Percentiles rank a stretch among this genome's conserved stretches.
phyloP scores from a whole-genome alignment of 1,139 yeast genomes.

The Debaryomyces coudertii region DNA sequence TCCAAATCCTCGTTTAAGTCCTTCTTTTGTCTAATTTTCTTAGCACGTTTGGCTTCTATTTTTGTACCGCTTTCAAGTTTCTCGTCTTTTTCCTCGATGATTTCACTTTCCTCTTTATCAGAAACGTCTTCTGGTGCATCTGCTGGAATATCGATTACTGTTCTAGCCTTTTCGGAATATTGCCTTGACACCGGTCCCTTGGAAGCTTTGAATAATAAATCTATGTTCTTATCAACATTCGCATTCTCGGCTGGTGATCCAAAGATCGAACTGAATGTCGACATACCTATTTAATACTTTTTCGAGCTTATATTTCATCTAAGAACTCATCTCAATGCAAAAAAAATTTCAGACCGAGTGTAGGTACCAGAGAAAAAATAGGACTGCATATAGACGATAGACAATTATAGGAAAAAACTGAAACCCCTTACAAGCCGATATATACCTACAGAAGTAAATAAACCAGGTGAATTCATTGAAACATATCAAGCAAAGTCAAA shows the following conservation, averaged over 20 bases:
- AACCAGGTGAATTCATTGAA: constrained; percentile 1
- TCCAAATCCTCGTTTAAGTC: constrained; percentile 53
- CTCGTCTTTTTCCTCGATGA: constrained; percentile 18
- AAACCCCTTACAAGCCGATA: neutral
- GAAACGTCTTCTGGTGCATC: constrained; percentile 11
- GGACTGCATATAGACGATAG: neutral
- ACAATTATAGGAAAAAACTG: neutral
- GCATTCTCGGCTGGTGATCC: constrained; percentile 25
- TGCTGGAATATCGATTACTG: constrained; percentile 25
- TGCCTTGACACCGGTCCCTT: constrained; percentile 42
- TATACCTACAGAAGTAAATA: neutral
- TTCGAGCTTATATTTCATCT: neutral
- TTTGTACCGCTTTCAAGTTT: constrained; percentile 21
- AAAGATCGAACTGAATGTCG: constrained; percentile 40
- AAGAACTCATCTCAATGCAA: constrained; percentile 6
- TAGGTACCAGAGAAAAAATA: neutral
- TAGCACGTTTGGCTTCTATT: constrained; percentile 18
- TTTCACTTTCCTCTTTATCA: constrained; percentile 17
- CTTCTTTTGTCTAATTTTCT: constrained; percentile 24
- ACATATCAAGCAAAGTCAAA: neutral
- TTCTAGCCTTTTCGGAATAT: constrained; percentile 29
- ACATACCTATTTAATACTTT: constrained; percentile 24
- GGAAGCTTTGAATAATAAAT: constrained; percentile 41
- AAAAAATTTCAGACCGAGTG: constrained; percentile 7
- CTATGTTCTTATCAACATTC: constrained; percentile 44